Base-by-base conservation (phyloP, 2,329 filamentous ascomycete species). In the Alternaria sp. region DNA sequence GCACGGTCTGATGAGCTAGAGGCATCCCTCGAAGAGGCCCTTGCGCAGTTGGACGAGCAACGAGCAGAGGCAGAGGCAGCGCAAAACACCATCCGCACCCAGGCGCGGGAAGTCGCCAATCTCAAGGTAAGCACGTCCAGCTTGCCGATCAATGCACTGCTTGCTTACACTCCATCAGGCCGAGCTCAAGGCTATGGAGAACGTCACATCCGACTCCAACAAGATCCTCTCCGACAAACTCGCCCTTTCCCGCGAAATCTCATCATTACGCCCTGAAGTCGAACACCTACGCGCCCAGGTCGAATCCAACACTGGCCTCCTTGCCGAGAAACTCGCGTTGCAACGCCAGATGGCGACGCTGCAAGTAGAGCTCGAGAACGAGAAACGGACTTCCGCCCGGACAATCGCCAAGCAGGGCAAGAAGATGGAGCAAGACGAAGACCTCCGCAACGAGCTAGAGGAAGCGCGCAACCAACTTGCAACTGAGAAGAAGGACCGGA, bases 281-380 rank as follows among this genome's bases (percentile, higher is more conserved):
- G 87, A 90, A 64, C 86, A 88, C 70, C 79, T 90, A 14, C 85
- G 84, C 64, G 81, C 84, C 7, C 87, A 90, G 74, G 83, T 82
- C 20, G 78, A 81, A 32, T 82, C 84, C 14, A 88, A 94, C 55
- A 89, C 93, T 71, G 85, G 86, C 2, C 81, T 92, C 11, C 82
- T 96, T 16, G 84, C 90, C 2, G 93, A 97, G 74, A 97, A 96
- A 77, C 83, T 94, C 46, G 85, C 90, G 2, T 80, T 97, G 14
- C 90, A 95, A 74, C 89, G 91, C 48, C 92, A 95, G 78, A 78
- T 97, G 28, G 90, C 86, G 72, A 88, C 90, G 2, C 79, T 94
- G 3, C 91, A 97, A 76, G 89, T 92, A 44, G 91, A 97, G 69
- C 84, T 97, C 2, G 92, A 94, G 66, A 92, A 91, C 67, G 92